Conservation (phyloP, 2,329 filamentous ascomycete species). For the Arthroderma sp. region DNA sequence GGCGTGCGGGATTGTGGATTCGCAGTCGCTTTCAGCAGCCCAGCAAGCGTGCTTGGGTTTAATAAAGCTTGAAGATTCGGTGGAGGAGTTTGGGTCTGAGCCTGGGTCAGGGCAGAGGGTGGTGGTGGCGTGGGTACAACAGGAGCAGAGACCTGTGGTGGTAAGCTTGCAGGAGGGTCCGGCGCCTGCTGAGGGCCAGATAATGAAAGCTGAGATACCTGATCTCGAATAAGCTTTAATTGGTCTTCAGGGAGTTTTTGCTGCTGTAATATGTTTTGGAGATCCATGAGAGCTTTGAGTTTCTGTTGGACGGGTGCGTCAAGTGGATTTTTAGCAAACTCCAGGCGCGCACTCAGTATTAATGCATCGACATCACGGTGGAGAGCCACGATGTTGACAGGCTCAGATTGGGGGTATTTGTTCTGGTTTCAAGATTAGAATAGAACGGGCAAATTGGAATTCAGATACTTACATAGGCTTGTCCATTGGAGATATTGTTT, state of each 20-base stretch:
- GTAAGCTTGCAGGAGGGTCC: slow-evolving; percentile 16
- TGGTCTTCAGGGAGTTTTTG: slow-evolving; percentile 69
- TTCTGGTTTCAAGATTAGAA: background rate
- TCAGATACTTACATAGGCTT: slow-evolving; percentile 14
- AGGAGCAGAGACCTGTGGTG: slow-evolving; percentile 7
- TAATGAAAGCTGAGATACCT: slow-evolving; percentile 58
- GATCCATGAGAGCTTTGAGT: slow-evolving; percentile 70
- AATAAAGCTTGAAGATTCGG: slow-evolving; percentile 21
- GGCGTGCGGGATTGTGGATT: slow-evolving; percentile 27
- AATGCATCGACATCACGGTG: slow-evolving; percentile 72
- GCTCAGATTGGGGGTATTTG: slow-evolving; percentile 18
- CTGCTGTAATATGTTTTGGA: slow-evolving; percentile 66
- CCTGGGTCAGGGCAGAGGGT: slow-evolving; percentile 3
- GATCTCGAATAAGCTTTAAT: slow-evolving; percentile 69
- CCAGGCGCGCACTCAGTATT: slow-evolving; percentile 57
- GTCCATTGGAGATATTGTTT: slow-evolving; percentile 18
- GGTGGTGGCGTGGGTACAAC: slow-evolving; percentile 3
- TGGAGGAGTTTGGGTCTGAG: slow-evolving; percentile 14
- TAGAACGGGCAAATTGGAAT: background rate
- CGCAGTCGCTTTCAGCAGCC: slow-evolving; percentile 32
- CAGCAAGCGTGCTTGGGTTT: slow-evolving; percentile 32
- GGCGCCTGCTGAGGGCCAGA: slow-evolving; percentile 3
- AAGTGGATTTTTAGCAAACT: slow-evolving; percentile 62
- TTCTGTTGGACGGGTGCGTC: slow-evolving; percentile 64
- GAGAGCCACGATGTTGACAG: slow-evolving; percentile 52